Conservation (phyloP, 2,329 filamentous ascomycete species). For the Fusarium verticillioides region DNA sequence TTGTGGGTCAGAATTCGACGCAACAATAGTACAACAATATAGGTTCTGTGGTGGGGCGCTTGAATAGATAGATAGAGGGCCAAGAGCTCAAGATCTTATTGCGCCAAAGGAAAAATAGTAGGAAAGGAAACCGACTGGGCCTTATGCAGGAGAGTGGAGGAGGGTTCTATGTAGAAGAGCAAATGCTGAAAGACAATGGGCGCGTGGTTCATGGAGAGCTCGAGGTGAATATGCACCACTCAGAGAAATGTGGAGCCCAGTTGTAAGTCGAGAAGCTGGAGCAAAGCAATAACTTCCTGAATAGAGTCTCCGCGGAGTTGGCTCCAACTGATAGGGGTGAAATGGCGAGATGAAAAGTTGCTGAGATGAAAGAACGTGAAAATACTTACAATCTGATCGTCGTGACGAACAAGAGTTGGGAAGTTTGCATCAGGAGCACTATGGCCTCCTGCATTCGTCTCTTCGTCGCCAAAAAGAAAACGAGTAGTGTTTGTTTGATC, state of each 20-base stretch:
- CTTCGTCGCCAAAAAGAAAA: conserved; percentile 87
- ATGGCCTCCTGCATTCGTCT: conserved; percentile 60
- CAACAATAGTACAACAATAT: conserved; percentile 28
- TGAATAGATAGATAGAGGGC: conserved; percentile 2
- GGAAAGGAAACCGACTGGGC: not conserved
- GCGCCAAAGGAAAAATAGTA: not conserved
- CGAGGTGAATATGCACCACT: conserved; percentile 31
- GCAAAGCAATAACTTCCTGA: conserved; percentile 16
- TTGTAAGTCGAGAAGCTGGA: conserved; percentile 14
- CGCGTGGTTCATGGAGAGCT: conserved; percentile 13
- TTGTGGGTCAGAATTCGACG: conserved; percentile 49
- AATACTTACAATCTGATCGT: conserved; percentile 64
- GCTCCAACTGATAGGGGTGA: not conserved
- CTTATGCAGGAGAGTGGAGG: conserved; percentile 5
- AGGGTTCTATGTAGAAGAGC: conserved; percentile 12
- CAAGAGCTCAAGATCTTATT: conserved; percentile 19
- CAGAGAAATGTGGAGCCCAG: conserved; percentile 38
- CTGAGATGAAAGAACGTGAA: conserved; percentile 8
- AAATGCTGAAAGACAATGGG: conserved; percentile 15
- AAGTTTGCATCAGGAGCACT: conserved; percentile 83
- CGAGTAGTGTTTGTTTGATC: conserved; percentile 87
- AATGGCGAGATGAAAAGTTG: not conserved
- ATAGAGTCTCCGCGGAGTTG: conserved; percentile 7
- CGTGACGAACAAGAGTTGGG: conserved; percentile 80
- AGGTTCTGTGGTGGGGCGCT: conserved; percentile 9